Percentiles rank a stretch among this genome's conserved stretches.
These are phyloP conservation scores for Globisporangium cystogenes DNA, from an alignment of 352 stramenopile genomes.

Conservation along the genomic window DNA sequence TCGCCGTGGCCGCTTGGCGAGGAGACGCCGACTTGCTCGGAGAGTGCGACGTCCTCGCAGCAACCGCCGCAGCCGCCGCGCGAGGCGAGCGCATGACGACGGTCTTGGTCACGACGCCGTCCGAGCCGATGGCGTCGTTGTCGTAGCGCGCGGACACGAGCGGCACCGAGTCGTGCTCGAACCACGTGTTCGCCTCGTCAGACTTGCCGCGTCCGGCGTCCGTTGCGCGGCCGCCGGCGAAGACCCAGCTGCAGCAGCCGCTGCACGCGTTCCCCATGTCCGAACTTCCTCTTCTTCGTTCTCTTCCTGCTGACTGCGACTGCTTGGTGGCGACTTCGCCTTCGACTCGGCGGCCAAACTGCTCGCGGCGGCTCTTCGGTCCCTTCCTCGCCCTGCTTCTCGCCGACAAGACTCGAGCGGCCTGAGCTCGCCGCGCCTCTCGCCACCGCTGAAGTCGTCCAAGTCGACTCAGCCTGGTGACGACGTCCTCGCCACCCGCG, in stretches of 20 bases:
- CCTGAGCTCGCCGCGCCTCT: no score
- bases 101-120: slow-evolving; percentile 43
- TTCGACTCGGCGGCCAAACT: no score
- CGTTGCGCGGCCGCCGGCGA: slow-evolving; percentile 3
- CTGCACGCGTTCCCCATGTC: slow-evolving; percentile 15
- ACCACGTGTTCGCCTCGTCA: slow-evolving; percentile 37
- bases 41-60: neutral
- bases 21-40: neutral
- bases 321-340: no score
- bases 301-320: no score
- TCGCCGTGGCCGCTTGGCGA: neutral
- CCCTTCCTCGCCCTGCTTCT: slow-evolving; percentile 33
- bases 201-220: slow-evolving; percentile 9
- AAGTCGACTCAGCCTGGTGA: no score
- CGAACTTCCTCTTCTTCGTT: no score
- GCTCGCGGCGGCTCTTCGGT: slow-evolving; percentile 3
- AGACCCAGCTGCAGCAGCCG: slow-evolving; percentile 16
- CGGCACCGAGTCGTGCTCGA: slow-evolving; percentile 58
- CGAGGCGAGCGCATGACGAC: slow-evolving; percentile 44
- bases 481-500: no score
- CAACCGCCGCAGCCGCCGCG: slow-evolving; percentile 2
- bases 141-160: slow-evolving; percentile 46
- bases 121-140: slow-evolving; percentile 20
- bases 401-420: no score
- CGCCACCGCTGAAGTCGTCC: no score